Conservation (phyloP, 371 early-diverging fungal species). For the Mortierella sp. region DNA sequence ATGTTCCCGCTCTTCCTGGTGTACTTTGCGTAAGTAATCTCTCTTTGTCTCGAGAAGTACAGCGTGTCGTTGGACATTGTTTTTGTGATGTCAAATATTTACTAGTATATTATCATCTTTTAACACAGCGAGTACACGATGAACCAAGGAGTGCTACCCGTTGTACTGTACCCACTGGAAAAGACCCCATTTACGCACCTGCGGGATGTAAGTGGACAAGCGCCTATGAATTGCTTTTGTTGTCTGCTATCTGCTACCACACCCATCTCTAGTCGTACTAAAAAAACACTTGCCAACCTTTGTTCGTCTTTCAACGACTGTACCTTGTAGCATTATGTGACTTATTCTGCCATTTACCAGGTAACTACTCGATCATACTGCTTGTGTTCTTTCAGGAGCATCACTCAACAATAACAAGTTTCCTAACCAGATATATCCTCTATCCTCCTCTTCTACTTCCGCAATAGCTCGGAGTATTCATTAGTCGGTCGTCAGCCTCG, state of each 20-base stretch:
- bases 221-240: not conserved
- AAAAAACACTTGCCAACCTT: not conserved
- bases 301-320: not conserved
- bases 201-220: slow-evolving; percentile 48
- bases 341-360: slow-evolving; percentile 63
- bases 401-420: no score
- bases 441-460: slow-evolving; percentile 33
- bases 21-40: slow-evolving; percentile 56
- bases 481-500: slow-evolving; percentile 58
- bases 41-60: no score
- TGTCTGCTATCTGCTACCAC: no score
- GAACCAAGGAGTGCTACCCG: slow-evolving; percentile 65
- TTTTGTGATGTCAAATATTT: no score
- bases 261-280: not conserved
- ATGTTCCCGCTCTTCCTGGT: slow-evolving; percentile 62
- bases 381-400: no score
- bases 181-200: slow-evolving; percentile 57
- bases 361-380: slow-evolving; percentile 18
- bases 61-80: no score
- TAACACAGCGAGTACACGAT: slow-evolving; percentile 61
- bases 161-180: slow-evolving; percentile 58
- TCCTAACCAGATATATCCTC: slow-evolving; percentile 15
- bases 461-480: slow-evolving; percentile 54
- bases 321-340: slow-evolving; percentile 63
- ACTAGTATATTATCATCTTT: not conserved